Conservation (phyloP, 129 eudicot species). For the Solidago caesia region DNA sequence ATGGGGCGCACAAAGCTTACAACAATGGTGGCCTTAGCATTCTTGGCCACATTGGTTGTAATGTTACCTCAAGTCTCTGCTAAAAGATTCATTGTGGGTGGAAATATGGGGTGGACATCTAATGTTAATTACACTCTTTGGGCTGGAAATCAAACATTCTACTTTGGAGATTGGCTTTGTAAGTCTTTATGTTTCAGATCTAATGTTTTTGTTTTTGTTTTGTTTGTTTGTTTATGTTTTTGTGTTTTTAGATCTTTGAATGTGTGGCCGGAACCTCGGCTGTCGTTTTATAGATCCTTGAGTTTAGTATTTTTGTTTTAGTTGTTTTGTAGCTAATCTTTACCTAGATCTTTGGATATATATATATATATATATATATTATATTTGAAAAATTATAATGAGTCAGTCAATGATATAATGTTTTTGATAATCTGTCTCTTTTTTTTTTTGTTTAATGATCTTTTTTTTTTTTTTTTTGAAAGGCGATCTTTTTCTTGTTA, state of each 20-base stretch:
- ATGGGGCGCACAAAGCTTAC: constrained; percentile 36
- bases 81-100: constrained; percentile 59
- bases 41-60: constrained; percentile 36
- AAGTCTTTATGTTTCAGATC: constrained; percentile 9
- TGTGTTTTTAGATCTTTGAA: background rate
- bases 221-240: background rate
- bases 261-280: no score
- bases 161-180: constrained; percentile 87
- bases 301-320: background rate
- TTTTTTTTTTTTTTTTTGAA: no score
- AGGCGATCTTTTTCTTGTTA: no score
- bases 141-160: constrained; percentile 65
- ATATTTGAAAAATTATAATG: no score
- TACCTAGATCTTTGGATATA: constrained; percentile 9
- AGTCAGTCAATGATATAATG: no score
- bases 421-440: no score
- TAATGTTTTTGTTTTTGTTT: background rate
- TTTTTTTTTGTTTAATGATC: no score
- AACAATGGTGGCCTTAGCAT: constrained; percentile 35
- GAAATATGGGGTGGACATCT: constrained; percentile 57
- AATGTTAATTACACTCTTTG: constrained; percentile 66
- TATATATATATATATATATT: no score
- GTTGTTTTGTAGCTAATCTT: constrained; percentile 16
- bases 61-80: constrained; percentile 58
- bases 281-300: constrained; percentile 2